These are phyloP conservation scores for Auxenochlorella pyrenoidosa DNA, from an alignment of 139 green algal genomes.

Conservation along the genomic window DNA sequence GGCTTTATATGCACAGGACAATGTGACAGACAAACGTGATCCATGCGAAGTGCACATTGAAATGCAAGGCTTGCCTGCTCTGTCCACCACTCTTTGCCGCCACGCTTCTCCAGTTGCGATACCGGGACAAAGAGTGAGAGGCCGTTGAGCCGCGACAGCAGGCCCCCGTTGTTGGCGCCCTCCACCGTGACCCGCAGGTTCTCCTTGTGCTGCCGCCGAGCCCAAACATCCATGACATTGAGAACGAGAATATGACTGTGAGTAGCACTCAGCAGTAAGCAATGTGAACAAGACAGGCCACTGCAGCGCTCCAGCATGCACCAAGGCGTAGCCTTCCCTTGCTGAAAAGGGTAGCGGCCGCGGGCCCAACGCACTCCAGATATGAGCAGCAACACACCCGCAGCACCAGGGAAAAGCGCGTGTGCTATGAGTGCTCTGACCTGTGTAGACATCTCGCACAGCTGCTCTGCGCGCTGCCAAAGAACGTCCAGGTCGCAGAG, in stretches of 20 bases:
- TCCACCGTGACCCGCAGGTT: conserved; percentile 35
- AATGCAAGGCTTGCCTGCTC: neutral
- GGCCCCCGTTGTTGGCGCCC: conserved; percentile 52
- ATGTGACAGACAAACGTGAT: no score
- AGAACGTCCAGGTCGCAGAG: conserved; percentile 50
- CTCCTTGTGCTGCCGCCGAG: conserved; percentile 52
- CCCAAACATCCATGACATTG: no score
- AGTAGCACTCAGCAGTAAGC: no score
- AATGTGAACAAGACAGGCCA: no score
- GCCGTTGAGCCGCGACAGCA: conserved; percentile 44
- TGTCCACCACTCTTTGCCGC: conserved; percentile 37
- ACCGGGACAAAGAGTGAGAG: conserved; percentile 58
- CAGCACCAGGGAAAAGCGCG: neutral
- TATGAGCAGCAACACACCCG: neutral
- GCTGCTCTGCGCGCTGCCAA: conserved; percentile 56
- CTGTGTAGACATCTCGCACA: conserved; percentile 46
- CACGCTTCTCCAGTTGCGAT: conserved; percentile 45
- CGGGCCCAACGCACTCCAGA: neutral
- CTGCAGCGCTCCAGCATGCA: neutral
- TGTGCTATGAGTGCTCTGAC: neutral
- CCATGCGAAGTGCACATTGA: no score
- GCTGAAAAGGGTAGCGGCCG: no score
- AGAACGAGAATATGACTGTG: no score
- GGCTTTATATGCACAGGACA: no score
- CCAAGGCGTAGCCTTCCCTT: neutral